These are phyloP conservation scores for Diutina ranongensis DNA, from an alignment of 1,139 yeast species.

Conservation along the genomic window DNA sequence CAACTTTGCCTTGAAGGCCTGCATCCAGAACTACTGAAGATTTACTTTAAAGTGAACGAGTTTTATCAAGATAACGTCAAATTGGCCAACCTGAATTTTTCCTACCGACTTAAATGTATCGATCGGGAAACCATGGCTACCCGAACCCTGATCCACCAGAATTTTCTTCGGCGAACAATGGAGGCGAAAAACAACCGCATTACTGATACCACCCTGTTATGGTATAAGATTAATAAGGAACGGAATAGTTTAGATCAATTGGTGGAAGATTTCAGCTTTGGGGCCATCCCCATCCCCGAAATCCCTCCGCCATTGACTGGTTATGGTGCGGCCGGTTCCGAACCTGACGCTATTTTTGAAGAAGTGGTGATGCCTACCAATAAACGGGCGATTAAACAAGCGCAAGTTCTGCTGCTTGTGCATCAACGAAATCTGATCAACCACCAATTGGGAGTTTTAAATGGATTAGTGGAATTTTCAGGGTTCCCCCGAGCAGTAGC, in stretches of 20 bases:
- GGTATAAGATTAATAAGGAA: slow-evolving; percentile 91
- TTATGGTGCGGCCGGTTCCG: slow-evolving; percentile 3
- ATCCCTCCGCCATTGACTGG: slow-evolving; percentile 7
- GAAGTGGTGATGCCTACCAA: slow-evolving; percentile 12
- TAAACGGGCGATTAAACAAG: slow-evolving; percentile 28
- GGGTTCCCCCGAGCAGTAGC: slow-evolving; percentile 64
- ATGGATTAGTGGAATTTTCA: slow-evolving; percentile 43
- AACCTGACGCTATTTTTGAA: not conserved
- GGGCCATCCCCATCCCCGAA: slow-evolving; percentile 21
- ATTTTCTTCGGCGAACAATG: slow-evolving; percentile 56
- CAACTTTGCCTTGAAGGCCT: slow-evolving; percentile 82
- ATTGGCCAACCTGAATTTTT: slow-evolving; percentile 56
- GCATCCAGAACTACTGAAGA: slow-evolving; percentile 71
- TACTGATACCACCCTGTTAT: slow-evolving; percentile 65
- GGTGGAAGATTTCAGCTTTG: slow-evolving; percentile 32
- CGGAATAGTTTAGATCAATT: slow-evolving; percentile 74
- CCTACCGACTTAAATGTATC: slow-evolving; percentile 66
- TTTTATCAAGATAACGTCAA: slow-evolving; percentile 59
- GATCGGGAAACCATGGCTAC: slow-evolving; percentile 73
- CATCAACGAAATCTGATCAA: slow-evolving; percentile 42
- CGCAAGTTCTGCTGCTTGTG: slow-evolving; percentile 33
- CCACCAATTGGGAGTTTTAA: slow-evolving; percentile 44
- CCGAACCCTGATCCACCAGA: slow-evolving; percentile 76
- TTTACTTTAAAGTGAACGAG: slow-evolving; percentile 60
- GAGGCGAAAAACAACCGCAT: slow-evolving; percentile 61